A percentile compares a stretch with the other conserved stretches of the same genome.
Evolutionary conservation across 176 grass and related monocot genomes (phyloP).

Genomic region (Thalia dealbata): DNA sequence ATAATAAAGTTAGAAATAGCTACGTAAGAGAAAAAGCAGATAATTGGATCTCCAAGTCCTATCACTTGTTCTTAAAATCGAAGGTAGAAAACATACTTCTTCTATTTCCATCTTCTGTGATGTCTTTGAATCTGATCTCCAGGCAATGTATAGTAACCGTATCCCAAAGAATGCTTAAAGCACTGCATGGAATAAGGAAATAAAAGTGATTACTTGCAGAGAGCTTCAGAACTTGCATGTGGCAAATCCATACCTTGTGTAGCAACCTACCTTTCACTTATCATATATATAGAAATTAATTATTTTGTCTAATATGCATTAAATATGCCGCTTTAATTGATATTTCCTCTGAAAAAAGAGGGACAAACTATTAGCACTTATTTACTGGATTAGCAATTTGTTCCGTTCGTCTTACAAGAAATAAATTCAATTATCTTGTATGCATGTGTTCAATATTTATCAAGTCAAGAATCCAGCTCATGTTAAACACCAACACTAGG

Average conservation of each 20-base stretch:
- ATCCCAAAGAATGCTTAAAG: slow-evolving; percentile 83
- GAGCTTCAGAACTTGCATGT: neutral
- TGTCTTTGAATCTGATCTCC: slow-evolving; percentile 75
- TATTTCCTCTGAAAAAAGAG: too few relatives aligned
- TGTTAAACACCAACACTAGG: too few relatives aligned
- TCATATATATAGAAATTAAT: neutral
- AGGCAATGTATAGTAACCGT: slow-evolving; percentile 86
- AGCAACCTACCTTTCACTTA: neutral
- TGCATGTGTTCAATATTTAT: neutral
- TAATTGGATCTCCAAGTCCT: neutral
- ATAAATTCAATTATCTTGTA: neutral
- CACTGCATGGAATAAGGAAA: slow-evolving; percentile 34
- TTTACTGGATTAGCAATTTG: too few relatives aligned
- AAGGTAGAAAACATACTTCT: slow-evolving; percentile 39
- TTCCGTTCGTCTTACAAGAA: too few relatives aligned
- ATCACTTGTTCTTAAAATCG: neutral
- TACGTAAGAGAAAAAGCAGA: neutral
- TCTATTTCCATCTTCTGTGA: slow-evolving; percentile 97
- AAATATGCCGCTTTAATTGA: too few relatives aligned
- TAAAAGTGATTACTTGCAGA: slow-evolving; percentile 22
- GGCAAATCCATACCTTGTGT: neutral
- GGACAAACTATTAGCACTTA: too few relatives aligned
- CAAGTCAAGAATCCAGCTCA: neutral
- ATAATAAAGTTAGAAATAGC: neutral
- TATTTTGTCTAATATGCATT: neutral